These are phyloP conservation scores for Colletotrichum abscissum DNA, from an alignment of 2,329 filamentous ascomycete species.

Conservation along the genomic window DNA sequence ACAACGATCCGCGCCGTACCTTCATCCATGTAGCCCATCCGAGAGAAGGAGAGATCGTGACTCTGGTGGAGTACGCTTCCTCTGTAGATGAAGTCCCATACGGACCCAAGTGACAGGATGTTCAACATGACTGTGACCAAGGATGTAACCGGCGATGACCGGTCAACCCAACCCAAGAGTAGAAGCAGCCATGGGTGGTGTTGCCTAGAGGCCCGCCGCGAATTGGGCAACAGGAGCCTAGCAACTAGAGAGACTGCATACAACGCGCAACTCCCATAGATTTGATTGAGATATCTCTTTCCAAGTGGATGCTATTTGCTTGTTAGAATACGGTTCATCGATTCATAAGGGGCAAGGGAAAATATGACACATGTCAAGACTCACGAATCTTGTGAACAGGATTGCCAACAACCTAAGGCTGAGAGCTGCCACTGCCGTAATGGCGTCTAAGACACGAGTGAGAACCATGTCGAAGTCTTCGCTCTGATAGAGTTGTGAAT, in stretches of 20 bases:
- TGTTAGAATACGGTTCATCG: background rate
- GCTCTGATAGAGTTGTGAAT: too few species aligned
- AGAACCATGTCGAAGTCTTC: background rate
- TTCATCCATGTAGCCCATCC: constrained; percentile 73
- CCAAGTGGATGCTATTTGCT: constrained; percentile 17
- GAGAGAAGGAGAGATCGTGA: constrained; percentile 68
- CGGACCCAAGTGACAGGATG: constrained; percentile 4
- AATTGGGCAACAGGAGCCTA: background rate
- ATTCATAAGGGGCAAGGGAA: too few species aligned
- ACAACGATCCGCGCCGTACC: constrained; percentile 70
- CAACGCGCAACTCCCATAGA: constrained; percentile 4
- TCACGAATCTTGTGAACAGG: constrained; percentile 21
- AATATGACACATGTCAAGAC: background rate
- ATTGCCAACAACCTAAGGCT: background rate
- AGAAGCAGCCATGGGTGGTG: background rate
- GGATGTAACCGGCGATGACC: background rate
- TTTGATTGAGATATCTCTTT: constrained; percentile 10
- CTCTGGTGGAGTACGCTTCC: constrained; percentile 66
- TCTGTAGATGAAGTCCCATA: constrained; percentile 66
- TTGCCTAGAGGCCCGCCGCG: background rate
- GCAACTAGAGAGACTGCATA: background rate
- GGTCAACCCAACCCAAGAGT: constrained; percentile 12
- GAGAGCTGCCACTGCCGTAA: constrained; percentile 5
- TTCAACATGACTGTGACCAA: background rate
- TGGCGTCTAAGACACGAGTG: background rate